Evolutionary conservation across 2,329 filamentous ascomycete species (phyloP), one percentile per base, ranked within the genome.

Genomic region (Myriosclerotinia curreyana): DNA sequence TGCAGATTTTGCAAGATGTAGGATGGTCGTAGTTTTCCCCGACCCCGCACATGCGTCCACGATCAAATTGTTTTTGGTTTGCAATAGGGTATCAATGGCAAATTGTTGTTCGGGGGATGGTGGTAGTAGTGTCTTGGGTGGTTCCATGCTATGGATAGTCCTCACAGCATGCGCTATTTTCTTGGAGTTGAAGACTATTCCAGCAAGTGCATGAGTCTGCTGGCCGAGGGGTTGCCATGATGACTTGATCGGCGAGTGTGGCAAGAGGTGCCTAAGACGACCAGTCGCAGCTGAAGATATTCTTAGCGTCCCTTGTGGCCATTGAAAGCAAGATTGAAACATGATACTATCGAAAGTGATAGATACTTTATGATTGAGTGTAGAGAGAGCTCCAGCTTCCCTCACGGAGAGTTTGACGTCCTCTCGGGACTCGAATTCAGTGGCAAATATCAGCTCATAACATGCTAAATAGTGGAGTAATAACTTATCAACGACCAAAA

Each of bases 1-100:
- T 28, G 50, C 50, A 44, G 60, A 62, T 9, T 48, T 22, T 9
- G 50, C 60, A 22, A 62, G 50, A 25, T 62, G 60, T 6, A 62
- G 15, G 3, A 62, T 62, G 1, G 60, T 62, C 8, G 60, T 62
- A 3, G 60, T 62, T 54, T 62, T 62, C 40, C 60, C 60, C 9
- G 60, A 62, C 8, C 60, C 60, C 54, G 60, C 60, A 46, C 60
- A 62, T 9, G 60, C 49, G 36, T 62, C 60, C 22, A 62, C 50
- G 5, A 62, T 62, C 3, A 62, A 12, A 1, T 62, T 62, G 25
- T 62, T 62, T 36, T 62, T 62, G n/a, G 60, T 62, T 9, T 62
- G 28, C 25, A 62, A 48, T 0, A 62, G 40, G 14, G 60, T 54
- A n/a, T 62, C 49, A 44, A 62, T 54, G 7, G 60, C 60, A 25